phyloP scores from a whole-genome alignment of 2,329 filamentous ascomycete genomes.

The Stromatinia cepivora region DNA sequence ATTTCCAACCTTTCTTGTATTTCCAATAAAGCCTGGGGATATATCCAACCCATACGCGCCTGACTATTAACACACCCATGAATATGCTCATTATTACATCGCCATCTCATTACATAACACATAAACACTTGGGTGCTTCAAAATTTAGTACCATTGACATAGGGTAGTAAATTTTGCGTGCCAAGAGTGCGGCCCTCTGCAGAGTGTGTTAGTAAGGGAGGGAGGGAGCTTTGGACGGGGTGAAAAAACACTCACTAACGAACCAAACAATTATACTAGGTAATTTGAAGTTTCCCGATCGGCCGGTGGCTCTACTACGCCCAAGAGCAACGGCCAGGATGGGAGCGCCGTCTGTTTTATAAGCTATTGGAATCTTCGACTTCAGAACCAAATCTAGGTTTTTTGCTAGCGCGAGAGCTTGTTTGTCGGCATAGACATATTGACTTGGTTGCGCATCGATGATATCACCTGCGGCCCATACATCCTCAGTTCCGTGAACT shows the following conservation, averaged over 20 bases:
- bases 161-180: constrained; percentile 5
- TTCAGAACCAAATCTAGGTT: constrained; percentile 36
- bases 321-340: constrained; percentile 36
- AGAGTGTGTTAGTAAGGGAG: neutral
- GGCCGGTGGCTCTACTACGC: constrained; percentile 33
- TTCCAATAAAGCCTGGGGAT: neutral
- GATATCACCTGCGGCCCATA: constrained; percentile 38
- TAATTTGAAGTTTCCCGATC: constrained; percentile 32
- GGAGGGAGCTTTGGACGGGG: neutral
- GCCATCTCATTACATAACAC: constrained; percentile 3
- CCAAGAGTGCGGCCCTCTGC: constrained; percentile 17
- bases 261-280: constrained; percentile 36
- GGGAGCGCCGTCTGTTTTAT: constrained; percentile 31
- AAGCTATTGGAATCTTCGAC: constrained; percentile 30
- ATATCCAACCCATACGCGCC: neutral
- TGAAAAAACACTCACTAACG: constrained; percentile 30
- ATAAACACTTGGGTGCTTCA: neutral
- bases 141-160: constrained; percentile 17
- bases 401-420: constrained; percentile 31
- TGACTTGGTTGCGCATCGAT: constrained; percentile 32
- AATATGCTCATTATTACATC: neutral
- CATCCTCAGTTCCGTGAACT: constrained; percentile 45
- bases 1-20: neutral
- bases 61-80: neutral
- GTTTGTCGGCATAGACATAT: constrained; percentile 31